Evolutionary conservation across 1,284 basidiomycete genomes (phyloP).

Genomic region (Moesziomyces sp.): DNA sequence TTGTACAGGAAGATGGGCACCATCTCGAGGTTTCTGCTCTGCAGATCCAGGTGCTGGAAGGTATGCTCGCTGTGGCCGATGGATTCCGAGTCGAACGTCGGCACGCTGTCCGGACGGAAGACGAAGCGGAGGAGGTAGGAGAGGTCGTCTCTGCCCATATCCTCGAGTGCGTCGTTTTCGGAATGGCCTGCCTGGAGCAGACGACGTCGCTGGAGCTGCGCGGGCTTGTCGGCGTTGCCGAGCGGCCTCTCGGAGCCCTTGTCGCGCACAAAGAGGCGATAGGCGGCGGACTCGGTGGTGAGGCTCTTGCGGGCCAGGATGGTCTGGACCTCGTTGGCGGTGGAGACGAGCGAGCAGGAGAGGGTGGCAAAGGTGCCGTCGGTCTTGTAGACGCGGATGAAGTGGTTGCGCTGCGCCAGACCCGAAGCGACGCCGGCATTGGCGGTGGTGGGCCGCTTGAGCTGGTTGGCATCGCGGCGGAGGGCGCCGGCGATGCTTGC

Average conservation of each 20-base stretch:
- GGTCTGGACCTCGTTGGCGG: conserved; percentile 74
- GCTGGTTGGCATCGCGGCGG: conserved; percentile 26
- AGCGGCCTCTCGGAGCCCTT: conserved; percentile 65
- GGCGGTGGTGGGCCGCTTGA: conserved; percentile 38
- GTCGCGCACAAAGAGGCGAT: conserved; percentile 65
- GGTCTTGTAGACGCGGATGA: conserved; percentile 80
- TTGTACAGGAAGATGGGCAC: conserved; percentile 90
- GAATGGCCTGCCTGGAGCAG: conserved; percentile 92
- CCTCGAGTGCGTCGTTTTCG: conserved; percentile 80
- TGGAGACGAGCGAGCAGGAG: conserved; percentile 75
- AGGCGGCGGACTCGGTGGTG: conserved; percentile 51
- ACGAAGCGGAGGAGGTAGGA: conserved; percentile 89
- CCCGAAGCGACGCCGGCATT: conserved; percentile 6
- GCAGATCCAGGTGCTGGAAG: conserved; percentile 86
- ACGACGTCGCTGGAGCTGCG: conserved; percentile 83
- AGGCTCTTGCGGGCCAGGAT: conserved; percentile 55
- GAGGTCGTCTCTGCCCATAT: conserved; percentile 83
- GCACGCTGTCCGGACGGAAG: conserved; percentile 75
- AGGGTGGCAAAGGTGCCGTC: conserved; percentile 81
- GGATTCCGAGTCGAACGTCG: conserved; percentile 56
- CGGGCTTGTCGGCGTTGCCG: conserved; percentile 80
- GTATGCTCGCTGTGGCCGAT: conserved; percentile 61
- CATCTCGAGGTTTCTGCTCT: conserved; percentile 83
- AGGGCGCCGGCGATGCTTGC: conserved; percentile 17
- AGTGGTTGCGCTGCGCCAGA: conserved; percentile 63